A percentile compares a stretch with the other conserved stretches of the same genome.
phyloP scores from a whole-genome alignment of 306 rosid species.

The Fragaria iinumae region DNA sequence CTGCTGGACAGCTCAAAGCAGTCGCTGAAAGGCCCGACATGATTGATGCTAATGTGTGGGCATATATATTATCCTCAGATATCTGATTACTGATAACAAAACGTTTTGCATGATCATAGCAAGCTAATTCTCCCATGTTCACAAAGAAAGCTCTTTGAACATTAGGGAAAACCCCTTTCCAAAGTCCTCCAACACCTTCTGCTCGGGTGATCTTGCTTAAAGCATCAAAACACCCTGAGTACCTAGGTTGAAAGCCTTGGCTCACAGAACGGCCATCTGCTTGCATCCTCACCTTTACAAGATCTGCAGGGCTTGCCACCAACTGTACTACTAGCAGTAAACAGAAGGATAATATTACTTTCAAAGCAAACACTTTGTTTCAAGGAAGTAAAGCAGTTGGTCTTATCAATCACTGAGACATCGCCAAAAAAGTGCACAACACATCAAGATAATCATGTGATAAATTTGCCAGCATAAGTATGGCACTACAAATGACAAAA shows the following conservation, averaged over 20 bases:
- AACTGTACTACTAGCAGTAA: slow-evolving; percentile 52
- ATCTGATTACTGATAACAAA: slow-evolving; percentile 54
- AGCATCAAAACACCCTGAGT: slow-evolving; percentile 72
- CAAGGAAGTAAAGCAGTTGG: not conserved
- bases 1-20: slow-evolving; percentile 87
- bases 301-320: slow-evolving; percentile 95
- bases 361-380: not conserved
- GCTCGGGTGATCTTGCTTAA: slow-evolving; percentile 54
- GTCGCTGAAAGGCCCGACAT: slow-evolving; percentile 78
- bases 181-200: slow-evolving; percentile 73
- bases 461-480: no score
- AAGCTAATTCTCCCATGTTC: slow-evolving; percentile 88
- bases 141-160: slow-evolving; percentile 87
- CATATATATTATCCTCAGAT: slow-evolving; percentile 61
- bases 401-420: not conserved
- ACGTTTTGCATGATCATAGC: slow-evolving; percentile 80
- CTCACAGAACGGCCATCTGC: slow-evolving; percentile 63
- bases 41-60: slow-evolving; percentile 74
- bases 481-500: no score
- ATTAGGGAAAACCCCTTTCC: slow-evolving; percentile 87
- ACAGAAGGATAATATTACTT: slow-evolving; percentile 26
- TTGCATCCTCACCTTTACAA: slow-evolving; percentile 95
- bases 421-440: no score
- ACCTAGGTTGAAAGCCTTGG: slow-evolving; percentile 66
- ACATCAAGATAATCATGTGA: no score